phyloP scores from a whole-genome alignment of 192 early-diverging fungal genomes.

The Ambispora gerdemannii region DNA sequence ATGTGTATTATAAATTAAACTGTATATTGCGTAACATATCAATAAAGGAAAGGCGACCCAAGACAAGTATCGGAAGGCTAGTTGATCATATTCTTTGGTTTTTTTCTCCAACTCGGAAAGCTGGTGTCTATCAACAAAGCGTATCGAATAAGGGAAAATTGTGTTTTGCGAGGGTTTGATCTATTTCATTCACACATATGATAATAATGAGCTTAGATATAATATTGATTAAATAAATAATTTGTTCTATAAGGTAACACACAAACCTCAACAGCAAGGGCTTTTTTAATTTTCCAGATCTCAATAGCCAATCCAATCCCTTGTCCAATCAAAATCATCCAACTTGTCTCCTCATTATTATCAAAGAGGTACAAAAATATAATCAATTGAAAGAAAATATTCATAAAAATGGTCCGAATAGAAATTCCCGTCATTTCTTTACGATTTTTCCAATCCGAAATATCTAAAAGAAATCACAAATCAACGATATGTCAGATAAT shows the following conservation, averaged over 20 bases:
- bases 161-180: constrained; percentile 24
- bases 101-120: constrained; percentile 51
- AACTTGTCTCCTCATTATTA: constrained; percentile 74
- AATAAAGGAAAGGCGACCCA: constrained; percentile 76
- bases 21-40: constrained; percentile 77
- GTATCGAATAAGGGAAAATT: constrained; percentile 16
- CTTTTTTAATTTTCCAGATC: constrained; percentile 88
- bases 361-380: constrained; percentile 87
- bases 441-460: constrained; percentile 84
- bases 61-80: constrained; percentile 82
- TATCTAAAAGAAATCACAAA: constrained; percentile 49
- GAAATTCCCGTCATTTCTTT: constrained; percentile 81
- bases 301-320: constrained; percentile 83
- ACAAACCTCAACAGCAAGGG: constrained; percentile 65
- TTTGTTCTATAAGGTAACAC: too few species aligned
- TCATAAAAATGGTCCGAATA: constrained; percentile 73
- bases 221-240: too few species aligned
- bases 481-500: background rate
- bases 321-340: constrained; percentile 81
- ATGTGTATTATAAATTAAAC: constrained; percentile 77
- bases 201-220: too few species aligned
- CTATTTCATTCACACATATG: too few species aligned
- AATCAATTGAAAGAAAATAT: constrained; percentile 80
- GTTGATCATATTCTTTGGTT: constrained; percentile 63
- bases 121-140: constrained; percentile 29